These are phyloP conservation scores for Sordariomycetes sp. DNA, from an alignment of 2,329 filamentous ascomycete genomes.

Conservation along the genomic window DNA sequence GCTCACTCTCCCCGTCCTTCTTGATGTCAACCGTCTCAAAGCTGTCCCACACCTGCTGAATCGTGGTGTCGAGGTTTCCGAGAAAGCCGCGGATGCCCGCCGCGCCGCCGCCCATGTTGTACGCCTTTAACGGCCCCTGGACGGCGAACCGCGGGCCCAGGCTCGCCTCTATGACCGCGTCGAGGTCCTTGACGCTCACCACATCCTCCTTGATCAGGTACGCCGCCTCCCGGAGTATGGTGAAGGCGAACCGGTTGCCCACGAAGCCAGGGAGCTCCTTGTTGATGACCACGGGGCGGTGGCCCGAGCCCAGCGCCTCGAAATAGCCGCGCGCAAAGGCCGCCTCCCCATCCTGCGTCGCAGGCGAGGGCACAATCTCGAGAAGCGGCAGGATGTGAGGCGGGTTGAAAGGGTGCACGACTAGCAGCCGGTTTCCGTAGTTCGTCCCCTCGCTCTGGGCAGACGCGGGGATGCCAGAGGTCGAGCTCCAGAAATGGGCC, in stretches of 20 bases:
- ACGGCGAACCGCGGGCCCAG: conserved; percentile 13
- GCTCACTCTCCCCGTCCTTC: background rate
- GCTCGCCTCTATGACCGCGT: conserved; percentile 13
- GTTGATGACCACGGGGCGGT: background rate
- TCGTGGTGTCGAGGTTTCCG: background rate
- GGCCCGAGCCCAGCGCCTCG: background rate
- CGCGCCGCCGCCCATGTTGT: conserved; percentile 11
- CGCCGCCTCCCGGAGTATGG: conserved; percentile 3
- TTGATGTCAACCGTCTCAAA: background rate
- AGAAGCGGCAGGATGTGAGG: conserved; percentile 51
- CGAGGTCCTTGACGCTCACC: conserved; percentile 18
- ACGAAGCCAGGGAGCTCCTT: conserved; percentile 6
- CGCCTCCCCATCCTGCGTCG: background rate
- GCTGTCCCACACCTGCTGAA: background rate
- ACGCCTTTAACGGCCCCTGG: conserved; percentile 12
- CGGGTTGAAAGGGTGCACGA: conserved; percentile 52
- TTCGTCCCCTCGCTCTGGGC: conserved; percentile 23
- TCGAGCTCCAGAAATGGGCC: conserved; percentile 45
- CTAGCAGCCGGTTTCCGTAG: conserved; percentile 28
- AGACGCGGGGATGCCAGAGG: conserved; percentile 45
- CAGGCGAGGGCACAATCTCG: conserved; percentile 37
- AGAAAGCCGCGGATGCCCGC: background rate
- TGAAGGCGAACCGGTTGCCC: conserved; percentile 5
- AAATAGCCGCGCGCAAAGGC: background rate
- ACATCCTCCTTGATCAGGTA: conserved; percentile 9